Conservation (phyloP, 805 yeast species). For the Isabelozyma heimii region DNA sequence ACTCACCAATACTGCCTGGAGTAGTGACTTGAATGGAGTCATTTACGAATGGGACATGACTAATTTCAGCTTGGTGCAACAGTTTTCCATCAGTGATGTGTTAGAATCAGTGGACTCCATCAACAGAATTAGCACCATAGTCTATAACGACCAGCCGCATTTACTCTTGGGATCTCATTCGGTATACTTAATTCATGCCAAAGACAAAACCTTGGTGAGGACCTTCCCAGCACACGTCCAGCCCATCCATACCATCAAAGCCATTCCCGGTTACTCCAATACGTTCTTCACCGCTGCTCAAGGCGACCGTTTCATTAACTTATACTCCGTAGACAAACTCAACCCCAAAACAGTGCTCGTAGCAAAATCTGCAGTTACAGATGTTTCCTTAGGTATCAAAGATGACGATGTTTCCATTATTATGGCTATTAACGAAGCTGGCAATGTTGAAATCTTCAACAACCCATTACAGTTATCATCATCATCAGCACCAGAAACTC, state of each 20-base stretch:
- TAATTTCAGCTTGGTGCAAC: slow-evolving; percentile 39
- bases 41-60: slow-evolving; percentile 62
- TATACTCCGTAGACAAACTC: slow-evolving; percentile 50
- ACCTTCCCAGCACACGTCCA: slow-evolving; percentile 77
- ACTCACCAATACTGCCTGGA: slow-evolving; percentile 49
- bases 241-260: slow-evolving; percentile 52
- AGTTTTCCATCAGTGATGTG: slow-evolving; percentile 40
- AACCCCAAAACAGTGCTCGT: slow-evolving; percentile 60
- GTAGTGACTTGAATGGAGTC: slow-evolving; percentile 56
- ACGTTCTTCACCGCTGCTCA: slow-evolving; percentile 68
- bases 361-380: slow-evolving; percentile 59
- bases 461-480: slow-evolving; percentile 42
- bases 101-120: slow-evolving; percentile 33
- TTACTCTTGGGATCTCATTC: slow-evolving; percentile 67
- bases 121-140: slow-evolving; percentile 26
- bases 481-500: slow-evolving; percentile 1
- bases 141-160: slow-evolving; percentile 34
- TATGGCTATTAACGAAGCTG: slow-evolving; percentile 69
- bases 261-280: slow-evolving; percentile 33
- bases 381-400: slow-evolving; percentile 37
- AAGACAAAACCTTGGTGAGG: slow-evolving; percentile 36
- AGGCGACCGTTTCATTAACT: slow-evolving; percentile 79
- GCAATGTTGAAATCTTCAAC: slow-evolving; percentile 67
- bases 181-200: slow-evolving; percentile 49
- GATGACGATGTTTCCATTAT: slow-evolving; percentile 33